These are phyloP conservation scores for Corchorus olitorius DNA, from an alignment of 345 rosid species.

Conservation along the genomic window DNA sequence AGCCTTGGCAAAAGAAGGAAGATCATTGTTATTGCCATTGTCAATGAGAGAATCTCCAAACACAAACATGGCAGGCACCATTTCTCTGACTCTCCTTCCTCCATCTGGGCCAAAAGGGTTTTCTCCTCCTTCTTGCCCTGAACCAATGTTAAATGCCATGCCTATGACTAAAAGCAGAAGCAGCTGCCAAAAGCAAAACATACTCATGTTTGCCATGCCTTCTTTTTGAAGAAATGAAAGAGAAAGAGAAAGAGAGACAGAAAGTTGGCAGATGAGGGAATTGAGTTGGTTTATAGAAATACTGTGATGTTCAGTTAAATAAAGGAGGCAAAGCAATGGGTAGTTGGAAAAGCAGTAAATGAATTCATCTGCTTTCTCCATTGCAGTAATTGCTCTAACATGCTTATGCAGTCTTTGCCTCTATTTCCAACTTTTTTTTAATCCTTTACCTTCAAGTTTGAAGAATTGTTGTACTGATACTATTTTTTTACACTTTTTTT, in stretches of 20 bases:
- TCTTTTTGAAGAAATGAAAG: neutral
- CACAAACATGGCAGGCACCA: constrained; percentile 89
- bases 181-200: constrained; percentile 25
- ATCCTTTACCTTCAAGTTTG: no score
- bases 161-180: neutral
- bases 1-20: constrained; percentile 88
- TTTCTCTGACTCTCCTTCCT: constrained; percentile 32
- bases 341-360: constrained; percentile 50
- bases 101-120: constrained; percentile 26
- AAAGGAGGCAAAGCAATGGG: constrained; percentile 15
- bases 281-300: neutral
- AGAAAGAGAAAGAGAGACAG: neutral
- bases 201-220: constrained; percentile 21
- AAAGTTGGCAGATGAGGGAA: neutral
- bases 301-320: constrained; percentile 3
- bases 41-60: constrained; percentile 96
- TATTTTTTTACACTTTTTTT: neutral
- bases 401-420: no score
- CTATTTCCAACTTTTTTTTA: no score
- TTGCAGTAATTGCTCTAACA: constrained; percentile 27
- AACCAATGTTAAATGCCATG: neutral
- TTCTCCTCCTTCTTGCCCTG: constrained; percentile 21
- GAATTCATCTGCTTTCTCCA: constrained; percentile 47
- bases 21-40: constrained; percentile 88
- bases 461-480: no score